These are phyloP conservation scores for Phylloporus arenicola DNA, from an alignment of 768 basidiomycete species.

Conservation along the genomic window DNA sequence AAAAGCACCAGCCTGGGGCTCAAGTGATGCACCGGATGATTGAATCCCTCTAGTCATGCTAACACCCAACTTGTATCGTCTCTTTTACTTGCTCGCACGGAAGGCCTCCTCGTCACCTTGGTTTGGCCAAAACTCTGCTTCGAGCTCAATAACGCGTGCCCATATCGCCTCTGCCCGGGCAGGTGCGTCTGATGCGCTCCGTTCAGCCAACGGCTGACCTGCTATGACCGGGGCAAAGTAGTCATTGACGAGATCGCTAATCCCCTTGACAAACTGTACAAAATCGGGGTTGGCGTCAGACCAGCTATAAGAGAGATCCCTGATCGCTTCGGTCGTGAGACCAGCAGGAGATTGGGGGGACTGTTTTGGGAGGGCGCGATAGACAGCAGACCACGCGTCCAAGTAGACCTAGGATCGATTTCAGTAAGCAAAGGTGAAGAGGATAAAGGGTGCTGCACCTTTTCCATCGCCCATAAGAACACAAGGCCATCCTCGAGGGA, in stretches of 20 bases:
- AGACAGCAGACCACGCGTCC: constrained; percentile 58
- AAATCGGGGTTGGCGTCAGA: constrained; percentile 44
- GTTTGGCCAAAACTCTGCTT: constrained; percentile 55
- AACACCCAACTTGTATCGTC: no score
- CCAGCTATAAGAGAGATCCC: constrained; percentile 60
- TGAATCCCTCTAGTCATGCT: no score
- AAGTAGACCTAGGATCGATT: constrained; percentile 51
- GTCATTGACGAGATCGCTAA: constrained; percentile 44
- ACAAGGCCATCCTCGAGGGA: constrained; percentile 59
- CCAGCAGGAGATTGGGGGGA: constrained; percentile 1
- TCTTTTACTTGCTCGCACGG: neutral
- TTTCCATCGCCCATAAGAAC: constrained; percentile 78
- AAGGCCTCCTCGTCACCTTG: constrained; percentile 32
- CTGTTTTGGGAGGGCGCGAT: constrained; percentile 8
- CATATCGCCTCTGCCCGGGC: constrained; percentile 46
- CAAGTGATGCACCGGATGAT: no score
- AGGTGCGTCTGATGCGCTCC: constrained; percentile 8
- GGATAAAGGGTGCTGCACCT: constrained; percentile 33
- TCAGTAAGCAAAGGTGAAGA: neutral
- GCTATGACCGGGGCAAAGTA: constrained; percentile 33
- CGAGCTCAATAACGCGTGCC: constrained; percentile 55
- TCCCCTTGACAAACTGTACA: constrained; percentile 44
- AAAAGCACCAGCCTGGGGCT: no score
- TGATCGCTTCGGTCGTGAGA: constrained; percentile 30
- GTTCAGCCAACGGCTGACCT: constrained; percentile 20